Base-by-base conservation (phyloP, 208 protist species). In the Acanthamoeba polyphaga region DNA sequence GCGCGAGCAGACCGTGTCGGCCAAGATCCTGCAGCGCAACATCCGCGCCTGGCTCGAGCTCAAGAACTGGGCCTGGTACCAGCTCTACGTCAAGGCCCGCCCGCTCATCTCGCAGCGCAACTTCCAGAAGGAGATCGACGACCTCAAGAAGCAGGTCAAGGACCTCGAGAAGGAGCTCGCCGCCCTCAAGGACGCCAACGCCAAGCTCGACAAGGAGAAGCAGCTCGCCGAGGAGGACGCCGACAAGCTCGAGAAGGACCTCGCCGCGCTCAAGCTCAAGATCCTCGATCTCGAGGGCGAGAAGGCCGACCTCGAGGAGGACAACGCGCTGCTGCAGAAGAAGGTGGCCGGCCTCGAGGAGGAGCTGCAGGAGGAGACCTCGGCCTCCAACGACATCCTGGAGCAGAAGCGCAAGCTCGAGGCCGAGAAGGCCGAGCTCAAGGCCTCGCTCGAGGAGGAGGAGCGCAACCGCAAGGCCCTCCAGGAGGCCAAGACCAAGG, bases 21-120 rank as follows among this genome's bases (percentile, higher is more conserved):
- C 96, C 64, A 90, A 93, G 62, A 87, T 98, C 32, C 97, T 98
- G 17, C 97, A 98, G 96, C 49, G 95, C 46, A 98, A 98, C 68
- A 85, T 96, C 6, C 95, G 96, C 76, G 95, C 96, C 13, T 97
- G 96, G 78, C 88, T 98, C 43, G 92, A 97, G 17, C 96, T 98
- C 74, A 96, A 97, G 82, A 90, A 94, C 53, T 98, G 97, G 97
- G 78, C 96, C 68, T 98, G 97, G 97, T 98, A 96, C 96, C 96
- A 97, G 94, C 95, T 98, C 19, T 98, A 97, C 95, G 82, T 78
- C 78, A 97, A 98, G 55, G 95, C 96, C 62, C 68, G 96, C 66
- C 97, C 97, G 49, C 92, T 98, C 58, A 80, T 98, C n/a, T 58
- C 32, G 27, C 87, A 96, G 76, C 38, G 96, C 58, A 97, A 96